Conservation (phyloP, 331 rosid species). For the Malus hybrid region DNA sequence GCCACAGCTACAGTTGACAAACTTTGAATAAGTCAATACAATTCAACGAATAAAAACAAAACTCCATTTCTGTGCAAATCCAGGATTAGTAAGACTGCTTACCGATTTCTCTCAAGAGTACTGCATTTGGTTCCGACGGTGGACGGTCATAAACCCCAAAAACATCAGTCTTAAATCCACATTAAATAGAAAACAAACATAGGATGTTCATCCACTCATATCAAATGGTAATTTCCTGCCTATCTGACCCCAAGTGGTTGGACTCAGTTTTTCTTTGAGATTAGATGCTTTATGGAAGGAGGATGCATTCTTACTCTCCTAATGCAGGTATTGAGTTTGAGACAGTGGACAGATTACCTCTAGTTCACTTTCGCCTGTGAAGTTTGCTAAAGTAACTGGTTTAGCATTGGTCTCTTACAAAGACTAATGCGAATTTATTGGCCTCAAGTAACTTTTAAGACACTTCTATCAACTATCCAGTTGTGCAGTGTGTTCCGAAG, state of each 20-base stretch:
- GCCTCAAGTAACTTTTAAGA: background rate
- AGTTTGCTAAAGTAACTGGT: too few species aligned
- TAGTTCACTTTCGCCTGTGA: too few species aligned
- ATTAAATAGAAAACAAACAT: constrained; percentile 27
- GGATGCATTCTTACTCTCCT: too few species aligned
- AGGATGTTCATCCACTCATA: background rate
- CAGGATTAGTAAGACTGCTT: constrained; percentile 13
- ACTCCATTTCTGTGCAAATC: background rate
- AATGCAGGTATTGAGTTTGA: too few species aligned
- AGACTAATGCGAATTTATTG: too few species aligned
- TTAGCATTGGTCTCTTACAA: too few species aligned
- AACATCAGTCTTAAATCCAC: constrained; percentile 72
- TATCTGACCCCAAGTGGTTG: background rate
- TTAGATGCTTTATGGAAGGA: too few species aligned
- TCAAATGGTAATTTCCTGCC: background rate
- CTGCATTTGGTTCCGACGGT: constrained; percentile 60
- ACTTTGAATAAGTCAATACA: background rate
- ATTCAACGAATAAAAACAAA: background rate
- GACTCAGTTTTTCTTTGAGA: background rate
- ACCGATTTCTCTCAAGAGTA: constrained; percentile 81
- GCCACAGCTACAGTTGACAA: constrained; percentile 45
- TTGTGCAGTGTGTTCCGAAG: background rate
- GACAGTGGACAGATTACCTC: too few species aligned
- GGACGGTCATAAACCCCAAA: constrained; percentile 86
- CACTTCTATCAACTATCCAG: background rate